Percentiles rank a stretch among this genome's conserved stretches.
Evolutionary conservation across 2,329 filamentous ascomycete genomes (phyloP).

Genomic region (Pseudocercospora pini-densiflorae): DNA sequence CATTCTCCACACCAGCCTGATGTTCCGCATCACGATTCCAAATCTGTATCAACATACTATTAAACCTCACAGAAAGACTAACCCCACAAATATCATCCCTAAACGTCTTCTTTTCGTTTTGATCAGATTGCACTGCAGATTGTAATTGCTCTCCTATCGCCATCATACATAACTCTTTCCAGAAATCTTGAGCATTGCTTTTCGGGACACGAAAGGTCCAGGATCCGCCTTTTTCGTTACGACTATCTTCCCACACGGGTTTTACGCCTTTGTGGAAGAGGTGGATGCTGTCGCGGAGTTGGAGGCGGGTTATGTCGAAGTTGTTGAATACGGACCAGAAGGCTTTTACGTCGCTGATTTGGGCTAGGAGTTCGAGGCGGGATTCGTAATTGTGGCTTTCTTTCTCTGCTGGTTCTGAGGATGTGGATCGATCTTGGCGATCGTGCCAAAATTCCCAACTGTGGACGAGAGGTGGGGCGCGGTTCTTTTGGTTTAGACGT

Average conservation of each 20-base stretch:
- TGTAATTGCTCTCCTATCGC: conserved; percentile 84
- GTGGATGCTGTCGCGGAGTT: conserved; percentile 70
- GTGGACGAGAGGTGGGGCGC: conserved; percentile 56
- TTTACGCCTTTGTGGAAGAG: conserved; percentile 83
- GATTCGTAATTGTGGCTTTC: conserved; percentile 45
- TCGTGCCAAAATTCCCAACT: conserved; percentile 60
- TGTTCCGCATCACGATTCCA: conserved; percentile 92
- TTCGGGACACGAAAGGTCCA: conserved; percentile 94
- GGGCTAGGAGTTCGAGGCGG: conserved; percentile 51
- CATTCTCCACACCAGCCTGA: conserved; percentile 74
- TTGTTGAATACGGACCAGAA: conserved; percentile 66
- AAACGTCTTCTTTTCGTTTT: conserved; percentile 52
- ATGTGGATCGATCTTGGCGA: conserved; percentile 43
- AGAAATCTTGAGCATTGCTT: conserved; percentile 70
- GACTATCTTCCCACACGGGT: conserved; percentile 82
- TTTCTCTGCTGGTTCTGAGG: conserved; percentile 18
- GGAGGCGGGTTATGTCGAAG: conserved; percentile 74
- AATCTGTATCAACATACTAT: conserved; percentile 83
- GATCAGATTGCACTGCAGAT: conserved; percentile 64
- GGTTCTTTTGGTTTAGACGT: conserved; percentile 46
- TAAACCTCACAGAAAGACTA: conserved; percentile 85
- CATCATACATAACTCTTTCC: conserved; percentile 79
- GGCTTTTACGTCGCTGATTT: conserved; percentile 52
- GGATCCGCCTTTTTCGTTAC: conserved; percentile 82
- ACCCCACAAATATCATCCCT: conserved; percentile 88